Evolutionary conservation across 2,329 filamentous ascomycete species (phyloP).

Genomic region (Parastagonospora avenae): DNA sequence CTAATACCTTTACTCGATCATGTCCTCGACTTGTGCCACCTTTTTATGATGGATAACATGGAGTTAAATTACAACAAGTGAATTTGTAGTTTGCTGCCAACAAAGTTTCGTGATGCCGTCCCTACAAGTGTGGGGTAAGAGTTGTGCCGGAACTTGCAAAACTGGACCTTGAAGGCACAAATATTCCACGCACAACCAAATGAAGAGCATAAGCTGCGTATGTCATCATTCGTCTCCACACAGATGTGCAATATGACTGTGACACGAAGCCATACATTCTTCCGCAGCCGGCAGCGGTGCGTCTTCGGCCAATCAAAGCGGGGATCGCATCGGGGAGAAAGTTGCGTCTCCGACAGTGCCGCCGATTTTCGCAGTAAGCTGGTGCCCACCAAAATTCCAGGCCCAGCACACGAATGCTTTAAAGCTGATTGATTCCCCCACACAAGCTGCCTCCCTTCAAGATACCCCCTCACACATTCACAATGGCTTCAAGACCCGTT

Average conservation of each 20-base stretch:
- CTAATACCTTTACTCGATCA: not conserved
- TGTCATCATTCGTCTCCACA: not conserved
- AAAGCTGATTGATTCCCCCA: constrained; percentile 31
- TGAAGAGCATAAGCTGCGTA: not conserved
- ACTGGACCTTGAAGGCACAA: too few relatives aligned
- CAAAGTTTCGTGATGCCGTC: too few relatives aligned
- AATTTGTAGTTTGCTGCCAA: too few relatives aligned
- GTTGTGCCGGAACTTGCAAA: not conserved
- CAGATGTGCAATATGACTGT: constrained; percentile 1
- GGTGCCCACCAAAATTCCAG: constrained; percentile 11
- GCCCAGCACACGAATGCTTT: constrained; percentile 24
- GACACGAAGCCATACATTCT: constrained; percentile 1
- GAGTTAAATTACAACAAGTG: too few relatives aligned
- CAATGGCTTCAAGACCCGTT: constrained; percentile 80
- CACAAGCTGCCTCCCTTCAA: constrained; percentile 24
- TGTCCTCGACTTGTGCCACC: not conserved
- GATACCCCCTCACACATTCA: constrained; percentile 50
- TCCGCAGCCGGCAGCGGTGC: constrained; percentile 2
- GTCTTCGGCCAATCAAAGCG: constrained; percentile 1
- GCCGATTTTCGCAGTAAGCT: constrained; percentile 9
- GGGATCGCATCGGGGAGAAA: constrained; percentile 1
- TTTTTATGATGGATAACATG: too few relatives aligned
- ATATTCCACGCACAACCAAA: not conserved
- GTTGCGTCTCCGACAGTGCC: constrained; percentile 3
- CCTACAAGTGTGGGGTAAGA: not conserved